These are phyloP conservation scores for Adansonia grandidieri DNA, from an alignment of 441 rosid species.

Conservation along the genomic window DNA sequence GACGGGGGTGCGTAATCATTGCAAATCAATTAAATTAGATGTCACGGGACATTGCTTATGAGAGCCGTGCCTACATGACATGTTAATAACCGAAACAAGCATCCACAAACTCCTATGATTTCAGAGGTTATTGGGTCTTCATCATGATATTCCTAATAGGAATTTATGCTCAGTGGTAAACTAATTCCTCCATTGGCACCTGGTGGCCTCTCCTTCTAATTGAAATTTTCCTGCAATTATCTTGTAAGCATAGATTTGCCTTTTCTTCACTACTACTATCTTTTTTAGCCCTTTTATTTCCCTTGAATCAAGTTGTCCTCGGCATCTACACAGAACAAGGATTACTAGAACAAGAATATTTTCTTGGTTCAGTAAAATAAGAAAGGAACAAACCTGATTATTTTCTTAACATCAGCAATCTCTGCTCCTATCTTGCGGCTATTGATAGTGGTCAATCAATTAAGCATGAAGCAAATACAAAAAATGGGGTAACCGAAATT, in stretches of 20 bases:
- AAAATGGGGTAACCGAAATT: conserved; percentile 22
- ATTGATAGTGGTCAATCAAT: conserved; percentile 30
- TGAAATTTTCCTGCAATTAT: neutral
- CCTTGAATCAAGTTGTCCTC: neutral
- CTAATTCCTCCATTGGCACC: neutral
- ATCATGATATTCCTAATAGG: neutral
- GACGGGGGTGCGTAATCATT: neutral
- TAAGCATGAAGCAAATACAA: conserved; percentile 31
- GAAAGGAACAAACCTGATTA: neutral
- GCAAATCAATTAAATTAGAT: neutral
- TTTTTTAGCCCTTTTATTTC: neutral
- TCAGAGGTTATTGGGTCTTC: neutral
- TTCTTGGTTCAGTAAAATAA: neutral
- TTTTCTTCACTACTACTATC: neutral
- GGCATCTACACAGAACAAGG: no score
- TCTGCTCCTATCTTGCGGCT: no score
- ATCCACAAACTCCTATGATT: neutral
- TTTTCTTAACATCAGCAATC: no score
- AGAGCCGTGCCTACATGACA: no score
- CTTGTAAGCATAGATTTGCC: neutral
- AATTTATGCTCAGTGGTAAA: no score
- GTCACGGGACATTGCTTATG: neutral
- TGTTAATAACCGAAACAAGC: no score
- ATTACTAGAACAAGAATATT: no score
- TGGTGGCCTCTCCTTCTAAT: neutral